Base-by-base conservation (phyloP, 768 basidiomycete species). In the Sporobolomyces phaffii region DNA sequence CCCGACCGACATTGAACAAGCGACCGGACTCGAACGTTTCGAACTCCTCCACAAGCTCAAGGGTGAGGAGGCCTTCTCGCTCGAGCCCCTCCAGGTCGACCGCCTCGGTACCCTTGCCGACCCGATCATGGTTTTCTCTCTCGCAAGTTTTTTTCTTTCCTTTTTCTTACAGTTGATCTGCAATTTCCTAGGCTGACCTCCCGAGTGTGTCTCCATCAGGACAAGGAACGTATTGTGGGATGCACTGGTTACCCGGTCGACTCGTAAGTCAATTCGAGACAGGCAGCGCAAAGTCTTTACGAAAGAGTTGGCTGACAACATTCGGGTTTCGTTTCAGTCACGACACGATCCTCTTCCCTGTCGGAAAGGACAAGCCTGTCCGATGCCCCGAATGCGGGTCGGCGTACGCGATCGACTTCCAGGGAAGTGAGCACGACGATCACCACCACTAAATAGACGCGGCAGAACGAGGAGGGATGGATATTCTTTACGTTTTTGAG, bases 191-290 rank as follows among this genome's bases (percentile, higher is more conserved):
- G 14, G 24, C 33, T 15, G 41, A 38, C 43, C 33, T 36, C 15
- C 38, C 51, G 51, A 3, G 24, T 34, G 26, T 52, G 11, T 3
- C 34, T 40, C 34, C 10, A 15, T n/a, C 31, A 67, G 60, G 66
- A 68, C 69, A 43, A 52, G 31, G 49, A 87, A 69, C 90, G 94
- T 67, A 84, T 90, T 62, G 81, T 98, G 76, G 94, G 94, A 50
- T 98, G 93, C 83, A 92, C 94, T 45, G 94, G 94, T 58, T 86
- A 83, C 75, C 94, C 94, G 14, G 90, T 88, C 49, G 94, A 98
- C 79, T 93, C 91, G 59, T 58, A 17, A 24, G 44, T 29, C n/a
- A 26, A 8, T 29, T 29, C n/a, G 20, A 41, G 10, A 41, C n/a
- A n/a, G n/a, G n/a, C n/a, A n/a, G n/a, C n/a, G n/a, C n/a, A n/a